Percentiles rank a stretch among this genome's conserved stretches.
phyloP scores from a whole-genome alignment of 352 stramenopile species.

The Globisporangium barbulae region DNA sequence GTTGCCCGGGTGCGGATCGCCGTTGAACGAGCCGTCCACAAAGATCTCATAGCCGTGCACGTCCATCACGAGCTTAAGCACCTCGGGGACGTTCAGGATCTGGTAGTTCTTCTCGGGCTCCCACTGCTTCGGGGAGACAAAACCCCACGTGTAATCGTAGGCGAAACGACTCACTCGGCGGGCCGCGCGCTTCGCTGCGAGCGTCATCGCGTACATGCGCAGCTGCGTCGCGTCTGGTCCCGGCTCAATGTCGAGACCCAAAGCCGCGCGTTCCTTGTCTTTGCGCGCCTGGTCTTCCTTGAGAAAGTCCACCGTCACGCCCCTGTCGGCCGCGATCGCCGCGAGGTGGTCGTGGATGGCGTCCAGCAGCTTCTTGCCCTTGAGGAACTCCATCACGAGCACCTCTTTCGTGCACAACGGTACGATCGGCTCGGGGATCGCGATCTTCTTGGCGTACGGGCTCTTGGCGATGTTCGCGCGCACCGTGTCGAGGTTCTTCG shows the following conservation, averaged over 20 bases:
- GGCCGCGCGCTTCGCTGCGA: constrained; percentile 38
- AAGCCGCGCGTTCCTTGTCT: constrained; percentile 57
- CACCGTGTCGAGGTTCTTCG: constrained; percentile 87
- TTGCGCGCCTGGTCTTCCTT: constrained; percentile 70
- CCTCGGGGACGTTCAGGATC: constrained; percentile 77
- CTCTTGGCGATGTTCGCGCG: constrained; percentile 87
- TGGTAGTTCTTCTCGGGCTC: constrained; percentile 36
- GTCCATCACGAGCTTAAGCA: constrained; percentile 85
- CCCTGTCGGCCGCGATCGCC: constrained; percentile 78
- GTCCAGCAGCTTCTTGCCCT: constrained; percentile 82
- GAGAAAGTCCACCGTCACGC: constrained; percentile 85
- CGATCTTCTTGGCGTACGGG: constrained; percentile 62
- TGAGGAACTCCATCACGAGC: constrained; percentile 94
- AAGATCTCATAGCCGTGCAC: constrained; percentile 93
- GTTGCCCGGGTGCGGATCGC: constrained; percentile 90
- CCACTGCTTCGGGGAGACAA: constrained; percentile 54
- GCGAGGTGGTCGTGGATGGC: constrained; percentile 91
- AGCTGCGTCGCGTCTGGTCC: constrained; percentile 61
- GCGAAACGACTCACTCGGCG: constrained; percentile 36
- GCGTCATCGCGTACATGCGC: constrained; percentile 43
- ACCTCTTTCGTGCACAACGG: constrained; percentile 93
- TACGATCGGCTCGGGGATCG: constrained; percentile 83
- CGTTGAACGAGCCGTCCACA: constrained; percentile 90
- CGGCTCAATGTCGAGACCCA: constrained; percentile 70
- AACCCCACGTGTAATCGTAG: constrained; percentile 89